Evolutionary conservation across 768 basidiomycete genomes (phyloP), one percentile per base, ranked within the genome.

Genomic region (Phylloporus sp.): DNA sequence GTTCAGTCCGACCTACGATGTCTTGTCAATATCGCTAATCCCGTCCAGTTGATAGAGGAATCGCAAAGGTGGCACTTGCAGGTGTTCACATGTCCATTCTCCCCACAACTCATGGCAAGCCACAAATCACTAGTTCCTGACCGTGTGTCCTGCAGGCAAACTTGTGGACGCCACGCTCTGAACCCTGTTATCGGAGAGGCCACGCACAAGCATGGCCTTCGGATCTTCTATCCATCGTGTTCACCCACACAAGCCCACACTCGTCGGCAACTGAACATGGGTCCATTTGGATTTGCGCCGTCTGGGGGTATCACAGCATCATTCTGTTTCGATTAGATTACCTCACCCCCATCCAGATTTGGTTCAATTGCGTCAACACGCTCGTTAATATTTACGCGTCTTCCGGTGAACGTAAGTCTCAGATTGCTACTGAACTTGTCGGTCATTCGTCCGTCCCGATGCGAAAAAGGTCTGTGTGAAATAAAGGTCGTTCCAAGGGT

Each of bases 141-240:
- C n/a, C 24, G 49, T 35, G 52, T 38, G 28, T 54, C 31, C 63
- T 62, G 63, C 61, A 63, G 54, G 61, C 59, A 62, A 46, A 53
- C 63, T 62, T 54, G 53, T 55, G 57, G 56, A 48, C n/a, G 41
- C 49, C 62, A 65, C 53, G 56, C 45, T 34, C 50, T 31, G 47
- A 48, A 26, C 45, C 20, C 34, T 43, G 29, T 31, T 31, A 49
- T 49, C 42, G 42, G 42, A 49, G 47, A 50, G 44, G 48, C 43
- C 49, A 62, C 27, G 41, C 53, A 45, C 26, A 15, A 2, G 43
- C 57, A 63, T 39, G 60, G 44, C 57, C 45, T 43, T 40, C 63
- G 63, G 62, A 65, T 65, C 62, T 55, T 57, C 49, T 40, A 22
- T 34, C 16, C 56, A 53, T 53, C 63, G 54, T 59, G 57, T 56